Evolutionary conservation across 2,329 filamentous ascomycete species (phyloP).

Genomic region (Xylariaceae sp.): DNA sequence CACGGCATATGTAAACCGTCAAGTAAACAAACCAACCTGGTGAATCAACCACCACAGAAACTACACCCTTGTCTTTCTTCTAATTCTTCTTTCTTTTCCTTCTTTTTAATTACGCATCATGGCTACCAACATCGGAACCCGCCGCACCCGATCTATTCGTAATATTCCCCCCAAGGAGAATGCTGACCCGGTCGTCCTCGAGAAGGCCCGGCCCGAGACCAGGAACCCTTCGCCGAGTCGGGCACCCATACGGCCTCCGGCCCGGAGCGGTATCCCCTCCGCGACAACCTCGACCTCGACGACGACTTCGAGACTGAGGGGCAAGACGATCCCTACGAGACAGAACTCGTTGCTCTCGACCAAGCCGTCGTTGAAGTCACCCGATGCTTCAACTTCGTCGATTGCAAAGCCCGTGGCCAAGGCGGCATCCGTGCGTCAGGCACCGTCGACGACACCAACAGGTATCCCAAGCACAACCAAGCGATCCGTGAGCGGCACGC

Average conservation of each 20-base stretch:
- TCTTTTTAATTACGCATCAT: conserved; percentile 25
- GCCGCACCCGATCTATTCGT: conserved; percentile 46
- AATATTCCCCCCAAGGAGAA: conserved; percentile 32
- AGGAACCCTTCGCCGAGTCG: conserved; percentile 45
- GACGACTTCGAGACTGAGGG: conserved; percentile 19
- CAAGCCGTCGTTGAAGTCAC: conserved; percentile 7
- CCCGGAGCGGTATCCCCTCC: conserved; percentile 28
- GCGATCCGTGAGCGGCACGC: conserved; percentile 6
- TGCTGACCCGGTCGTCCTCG: conserved; percentile 11
- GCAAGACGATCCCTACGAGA: conserved; percentile 19
- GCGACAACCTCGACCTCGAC: conserved; percentile 25
- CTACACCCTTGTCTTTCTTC: too few species aligned
- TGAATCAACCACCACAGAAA: too few species aligned
- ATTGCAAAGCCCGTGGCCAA: conserved; percentile 26
- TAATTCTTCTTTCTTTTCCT: too few species aligned
- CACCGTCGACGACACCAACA: conserved; percentile 20
- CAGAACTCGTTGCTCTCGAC: conserved; percentile 19
- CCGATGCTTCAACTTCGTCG: conserved; percentile 16
- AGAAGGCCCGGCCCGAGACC: conserved; percentile 23
- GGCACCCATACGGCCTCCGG: conserved; percentile 43
- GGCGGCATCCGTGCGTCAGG: conserved; percentile 26
- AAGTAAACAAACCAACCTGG: background rate
- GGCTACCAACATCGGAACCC: conserved; percentile 38
- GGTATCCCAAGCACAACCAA: conserved; percentile 9
- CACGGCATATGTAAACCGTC: background rate